These are phyloP conservation scores for Cladosporium cucumerinum DNA, from an alignment of 2,329 filamentous ascomycete genomes.

Conservation along the genomic window DNA sequence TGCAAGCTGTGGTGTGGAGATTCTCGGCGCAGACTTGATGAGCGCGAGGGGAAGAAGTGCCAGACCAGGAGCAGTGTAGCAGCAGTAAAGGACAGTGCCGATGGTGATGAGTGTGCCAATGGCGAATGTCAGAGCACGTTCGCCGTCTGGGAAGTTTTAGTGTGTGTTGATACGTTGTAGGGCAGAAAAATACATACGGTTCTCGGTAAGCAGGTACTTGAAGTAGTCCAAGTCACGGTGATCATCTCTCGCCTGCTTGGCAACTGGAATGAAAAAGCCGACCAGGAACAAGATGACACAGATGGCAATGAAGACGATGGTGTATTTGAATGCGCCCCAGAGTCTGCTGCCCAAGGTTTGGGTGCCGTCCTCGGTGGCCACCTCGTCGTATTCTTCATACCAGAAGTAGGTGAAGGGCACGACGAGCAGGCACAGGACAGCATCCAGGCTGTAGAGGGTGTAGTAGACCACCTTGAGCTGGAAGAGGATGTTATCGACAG, in stretches of 20 bases:
- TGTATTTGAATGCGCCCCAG: conserved; percentile 87
- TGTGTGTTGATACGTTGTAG: background rate
- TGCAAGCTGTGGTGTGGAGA: conserved; percentile 76
- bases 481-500: conserved; percentile 71
- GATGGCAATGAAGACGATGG: conserved; percentile 75
- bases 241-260: conserved; percentile 59
- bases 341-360: conserved; percentile 69
- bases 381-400: conserved; percentile 95
- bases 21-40: conserved; percentile 84
- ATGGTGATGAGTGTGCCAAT: conserved; percentile 84
- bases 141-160: conserved; percentile 58
- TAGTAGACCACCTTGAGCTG: conserved; percentile 91
- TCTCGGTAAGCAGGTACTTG: conserved; percentile 76
- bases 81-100: conserved; percentile 77
- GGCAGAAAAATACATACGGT: conserved; percentile 49
- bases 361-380: conserved; percentile 74
- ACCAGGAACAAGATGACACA: conserved; percentile 81
- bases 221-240: conserved; percentile 88
- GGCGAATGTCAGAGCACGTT: conserved; percentile 86
- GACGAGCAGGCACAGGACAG: conserved; percentile 79
- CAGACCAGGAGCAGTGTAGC: conserved; percentile 86
- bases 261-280: conserved; percentile 88
- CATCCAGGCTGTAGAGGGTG: conserved; percentile 84
- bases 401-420: conserved; percentile 97
- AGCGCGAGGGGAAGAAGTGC: conserved; percentile 84